Evolutionary conservation across 2,329 filamentous ascomycete genomes (phyloP), one percentile per base, ranked within the genome.

Genomic region (Claviceps sp.): DNA sequence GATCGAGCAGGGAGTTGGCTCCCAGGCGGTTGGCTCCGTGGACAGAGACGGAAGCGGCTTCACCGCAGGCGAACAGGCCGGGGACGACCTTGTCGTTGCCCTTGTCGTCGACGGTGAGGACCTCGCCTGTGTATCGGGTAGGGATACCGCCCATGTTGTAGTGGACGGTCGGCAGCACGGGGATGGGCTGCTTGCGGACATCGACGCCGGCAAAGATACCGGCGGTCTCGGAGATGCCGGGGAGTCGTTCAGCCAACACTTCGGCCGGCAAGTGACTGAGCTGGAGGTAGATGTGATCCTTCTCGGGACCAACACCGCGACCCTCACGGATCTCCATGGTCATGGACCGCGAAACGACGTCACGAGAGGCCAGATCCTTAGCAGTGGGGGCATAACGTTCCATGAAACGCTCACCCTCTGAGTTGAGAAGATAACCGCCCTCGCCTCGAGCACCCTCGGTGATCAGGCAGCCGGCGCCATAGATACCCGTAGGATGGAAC

Each of bases 61-160:
- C 91, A 76, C 91, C 91, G 62, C 90, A 96, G 62, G 93, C 93
- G 68, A 91, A 97, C 57, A 98, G 81, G 70, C 91, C 91, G 53
- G 88, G 89, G 22, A 98, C 93, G 60, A 95, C 80, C 78, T 95
- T 80, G 74, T 97, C 93, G 53, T 95, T 82, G 59, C 93, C 93
- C 55, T 80, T 69, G 65, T 86, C 84, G 61, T 96, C 88, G 50
- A 95, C 76, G 17, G 88, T 94, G 60, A 98, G 72, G 55, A 97
- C 93, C 74, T 98, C 89, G 70, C 93, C 91, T 56, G 88, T 96
- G 79, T 95, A 97, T 65, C 88, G 88, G 60, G 93, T 97, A 50
- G 91, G 91, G 61, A 98, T 96, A 79, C 93, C 91, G 71, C 91
- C 91, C 93, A 97, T 98, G 80, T 96, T 96, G 80, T 98, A 98